Conservation (phyloP, 2,329 filamentous ascomycete species). For the Diaporthe citri region DNA sequence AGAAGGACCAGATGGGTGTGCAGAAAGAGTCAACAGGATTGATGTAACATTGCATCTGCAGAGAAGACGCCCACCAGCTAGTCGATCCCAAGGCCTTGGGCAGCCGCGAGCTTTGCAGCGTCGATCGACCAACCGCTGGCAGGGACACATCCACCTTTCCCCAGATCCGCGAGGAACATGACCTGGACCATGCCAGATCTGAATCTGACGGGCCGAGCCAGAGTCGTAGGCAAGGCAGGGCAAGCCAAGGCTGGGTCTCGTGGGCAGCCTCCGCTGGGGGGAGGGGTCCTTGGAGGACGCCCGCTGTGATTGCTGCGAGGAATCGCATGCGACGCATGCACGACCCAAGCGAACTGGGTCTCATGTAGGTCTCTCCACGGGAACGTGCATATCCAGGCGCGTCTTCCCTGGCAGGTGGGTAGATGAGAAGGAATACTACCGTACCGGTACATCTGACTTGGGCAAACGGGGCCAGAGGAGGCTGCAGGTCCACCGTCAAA, state of each 20-base stretch:
- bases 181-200: slow-evolving; percentile 31
- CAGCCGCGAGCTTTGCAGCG: slow-evolving; percentile 27
- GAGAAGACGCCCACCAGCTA: slow-evolving; percentile 9
- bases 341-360: slow-evolving; percentile 35
- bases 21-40: slow-evolving; percentile 1
- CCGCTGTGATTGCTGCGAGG: slow-evolving; percentile 29
- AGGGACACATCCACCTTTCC: slow-evolving; percentile 24
- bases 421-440: slow-evolving; percentile 36
- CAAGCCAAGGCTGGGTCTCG: slow-evolving; percentile 17
- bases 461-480: slow-evolving; percentile 24
- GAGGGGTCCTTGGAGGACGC: slow-evolving; percentile 8
- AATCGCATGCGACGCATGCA: slow-evolving; percentile 34
- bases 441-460: slow-evolving; percentile 40
- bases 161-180: slow-evolving; percentile 8
- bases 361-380: slow-evolving; percentile 32
- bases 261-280: slow-evolving; percentile 13
- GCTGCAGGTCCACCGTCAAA: slow-evolving; percentile 38
- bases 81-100: slow-evolving; percentile 34
- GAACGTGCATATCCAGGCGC: slow-evolving; percentile 36
- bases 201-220: slow-evolving; percentile 34
- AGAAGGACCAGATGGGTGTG: not conserved
- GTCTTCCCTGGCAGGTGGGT: slow-evolving; percentile 27
- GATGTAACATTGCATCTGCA: slow-evolving; percentile 36
- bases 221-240: slow-evolving; percentile 16
- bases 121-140: slow-evolving; percentile 23